These are phyloP conservation scores for Cyberlindnera japonica DNA, from an alignment of 805 yeast species.

Conservation along the genomic window DNA sequence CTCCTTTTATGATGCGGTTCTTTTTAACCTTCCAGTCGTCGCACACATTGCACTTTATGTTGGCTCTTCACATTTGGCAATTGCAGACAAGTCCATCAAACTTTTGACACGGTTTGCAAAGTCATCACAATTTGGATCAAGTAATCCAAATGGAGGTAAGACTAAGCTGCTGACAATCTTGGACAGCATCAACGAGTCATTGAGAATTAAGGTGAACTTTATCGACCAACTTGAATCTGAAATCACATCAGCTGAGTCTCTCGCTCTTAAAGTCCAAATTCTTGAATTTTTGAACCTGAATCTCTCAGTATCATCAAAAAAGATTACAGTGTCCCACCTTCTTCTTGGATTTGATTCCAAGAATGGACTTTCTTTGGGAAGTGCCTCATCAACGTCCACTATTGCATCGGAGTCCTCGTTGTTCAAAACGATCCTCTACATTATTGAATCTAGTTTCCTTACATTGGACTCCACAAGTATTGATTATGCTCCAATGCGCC, in stretches of 20 bases:
- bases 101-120: slow-evolving; percentile 49
- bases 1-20: slow-evolving; percentile 67
- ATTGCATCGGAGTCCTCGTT: slow-evolving; percentile 53
- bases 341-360: slow-evolving; percentile 67
- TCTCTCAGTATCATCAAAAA: slow-evolving; percentile 38
- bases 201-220: slow-evolving; percentile 67
- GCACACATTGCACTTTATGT: slow-evolving; percentile 74
- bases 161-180: slow-evolving; percentile 67
- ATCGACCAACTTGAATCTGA: slow-evolving; percentile 60
- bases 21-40: slow-evolving; percentile 66
- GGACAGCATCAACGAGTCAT: slow-evolving; percentile 75
- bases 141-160: slow-evolving; percentile 32
- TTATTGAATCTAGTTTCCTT: slow-evolving; percentile 46
- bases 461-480: slow-evolving; percentile 39
- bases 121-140: slow-evolving; percentile 43
- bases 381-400: slow-evolving; percentile 42
- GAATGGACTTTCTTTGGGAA: slow-evolving; percentile 48
- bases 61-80: slow-evolving; percentile 46
- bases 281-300: slow-evolving; percentile 54
- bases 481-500: slow-evolving; percentile 50
- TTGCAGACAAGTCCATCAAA: slow-evolving; percentile 52
- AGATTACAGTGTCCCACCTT: slow-evolving; percentile 64
- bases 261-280: slow-evolving; percentile 52
- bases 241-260: slow-evolving; percentile 35
- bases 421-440: slow-evolving; percentile 47